Base-by-base conservation (phyloP, 1,139 yeast genomes). In the Candida gigantensis region DNA sequence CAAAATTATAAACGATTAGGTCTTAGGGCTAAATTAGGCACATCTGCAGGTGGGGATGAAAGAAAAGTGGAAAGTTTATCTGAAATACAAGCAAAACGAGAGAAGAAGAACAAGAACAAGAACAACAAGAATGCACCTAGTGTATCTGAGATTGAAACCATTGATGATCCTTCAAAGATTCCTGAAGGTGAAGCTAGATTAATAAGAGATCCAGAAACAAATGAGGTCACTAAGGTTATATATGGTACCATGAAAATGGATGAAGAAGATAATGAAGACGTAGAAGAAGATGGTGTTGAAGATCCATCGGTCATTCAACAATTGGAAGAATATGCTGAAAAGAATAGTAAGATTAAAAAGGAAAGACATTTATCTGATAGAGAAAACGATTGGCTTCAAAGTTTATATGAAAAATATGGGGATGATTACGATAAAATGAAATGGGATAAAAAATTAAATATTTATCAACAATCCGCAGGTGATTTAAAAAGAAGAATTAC, bases 401-500 rank as follows among this genome's bases (percentile, higher is more conserved):
- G 63, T 16, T 68, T 92, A 35, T 74, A 81, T 42, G 78, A 76
- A 20, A 88, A 87, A 60, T 80, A 92, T 56, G 97, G 97, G 13
- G 95, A 89, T 45, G 84, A 92, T 58, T 89, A 81, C 57, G 83
- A 77, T 35, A 85, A 81, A 52, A 92, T 94, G 97, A 84, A 81
- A 57, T 84, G 95, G 85, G 98, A 92, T 58, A 79, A 76, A 64
- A 85, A 84, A 58, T 70, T 90, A 45, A 92, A 92, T 57, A 74
- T 84, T 3, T 78, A 76, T 61, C 97, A 89, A 63, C 90, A 86
- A 56, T 74, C 87, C 45, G 82, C 81, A n/a, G 95, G 95, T 19
- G 95, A 88, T 51, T 65, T 90, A 53, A 82, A 74, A 59, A 77
- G 77, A 56, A 77, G 89, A 53, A 68, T 87, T 30, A 51, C 51